Percentiles rank a stretch among this genome's conserved stretches.
These are phyloP conservation scores for Omphalea diandra DNA, from an alignment of 441 rosid species.

Conservation along the genomic window DNA sequence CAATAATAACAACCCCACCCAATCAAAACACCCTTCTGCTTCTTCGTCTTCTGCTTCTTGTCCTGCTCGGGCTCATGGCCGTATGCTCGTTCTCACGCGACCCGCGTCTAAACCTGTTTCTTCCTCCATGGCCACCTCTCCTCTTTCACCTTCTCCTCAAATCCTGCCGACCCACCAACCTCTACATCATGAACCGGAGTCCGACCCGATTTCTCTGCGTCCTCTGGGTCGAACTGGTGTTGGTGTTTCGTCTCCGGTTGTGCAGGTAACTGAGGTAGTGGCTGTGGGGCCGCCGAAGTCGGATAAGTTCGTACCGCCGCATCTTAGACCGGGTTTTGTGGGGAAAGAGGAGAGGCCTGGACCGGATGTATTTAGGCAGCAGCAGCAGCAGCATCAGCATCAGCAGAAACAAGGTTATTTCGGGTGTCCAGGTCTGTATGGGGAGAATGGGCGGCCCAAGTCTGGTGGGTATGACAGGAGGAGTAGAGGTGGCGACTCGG, in stretches of 20 bases:
- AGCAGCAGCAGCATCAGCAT: slow-evolving; percentile 26
- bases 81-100: slow-evolving; percentile 82
- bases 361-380: slow-evolving; percentile 33
- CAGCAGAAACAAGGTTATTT: slow-evolving; percentile 29
- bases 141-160: slow-evolving; percentile 20
- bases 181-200: slow-evolving; percentile 24
- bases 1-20: slow-evolving; percentile 21
- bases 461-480: slow-evolving; percentile 62
- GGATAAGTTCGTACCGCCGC: slow-evolving; percentile 73
- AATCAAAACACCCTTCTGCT: slow-evolving; percentile 13
- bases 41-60: slow-evolving; percentile 31
- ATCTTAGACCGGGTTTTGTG: slow-evolving; percentile 78
- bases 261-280: slow-evolving; percentile 34
- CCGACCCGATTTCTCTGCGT: slow-evolving; percentile 62
- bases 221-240: slow-evolving; percentile 62
- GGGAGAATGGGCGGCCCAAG: slow-evolving; percentile 61
- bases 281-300: slow-evolving; percentile 37
- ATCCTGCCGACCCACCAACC: slow-evolving; percentile 6
- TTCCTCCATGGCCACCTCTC: slow-evolving; percentile 15
- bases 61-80: slow-evolving; percentile 69
- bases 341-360: slow-evolving; percentile 58
- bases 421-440: slow-evolving; percentile 37
- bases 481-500: slow-evolving; percentile 35
- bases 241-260: slow-evolving; percentile 28
- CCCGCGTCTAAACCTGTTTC: slow-evolving; percentile 49